phyloP scores from a whole-genome alignment of 106 monocot genomes.

The Triglochin maritima region DNA sequence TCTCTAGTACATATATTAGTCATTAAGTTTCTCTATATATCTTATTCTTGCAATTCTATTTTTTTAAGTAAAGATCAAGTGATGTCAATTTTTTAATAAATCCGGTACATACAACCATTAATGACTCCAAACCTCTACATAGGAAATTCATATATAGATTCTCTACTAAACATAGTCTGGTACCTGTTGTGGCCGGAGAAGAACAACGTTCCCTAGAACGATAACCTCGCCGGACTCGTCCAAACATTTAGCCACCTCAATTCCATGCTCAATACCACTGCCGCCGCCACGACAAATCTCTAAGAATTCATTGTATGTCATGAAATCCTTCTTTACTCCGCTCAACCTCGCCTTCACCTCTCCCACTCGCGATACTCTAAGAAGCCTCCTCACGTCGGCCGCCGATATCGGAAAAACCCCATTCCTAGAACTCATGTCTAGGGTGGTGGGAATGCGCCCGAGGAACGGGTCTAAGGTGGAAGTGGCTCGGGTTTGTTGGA shows the following conservation, averaged over 20 bases:
- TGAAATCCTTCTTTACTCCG: background rate
- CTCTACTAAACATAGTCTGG: background rate
- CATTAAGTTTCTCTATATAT: background rate
- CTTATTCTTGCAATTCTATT: background rate
- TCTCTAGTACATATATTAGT: background rate
- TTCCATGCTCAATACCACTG: background rate
- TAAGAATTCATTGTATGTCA: slow-evolving; percentile 8
- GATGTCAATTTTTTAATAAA: background rate
- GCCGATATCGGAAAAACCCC: slow-evolving; percentile 1
- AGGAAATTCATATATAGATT: background rate
- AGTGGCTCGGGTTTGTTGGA: too few relatives aligned
- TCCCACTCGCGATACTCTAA: slow-evolving; percentile 1
- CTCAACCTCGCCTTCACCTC: slow-evolving; percentile 7
- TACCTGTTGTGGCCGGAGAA: slow-evolving; percentile 9
- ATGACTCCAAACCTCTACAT: background rate
- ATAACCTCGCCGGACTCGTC: slow-evolving; percentile 11
- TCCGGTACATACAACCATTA: background rate
- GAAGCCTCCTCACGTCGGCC: background rate
- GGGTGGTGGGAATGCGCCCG: too few relatives aligned
- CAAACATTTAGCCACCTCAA: background rate
- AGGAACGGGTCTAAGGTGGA: too few relatives aligned
- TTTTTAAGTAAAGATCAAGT: background rate
- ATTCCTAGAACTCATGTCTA: background rate
- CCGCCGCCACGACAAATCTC: background rate
- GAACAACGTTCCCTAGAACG: slow-evolving; percentile 11